These are phyloP conservation scores for Kalmanozyma brasiliensis DNA, from an alignment of 1,284 basidiomycete genomes.

Conservation along the genomic window DNA sequence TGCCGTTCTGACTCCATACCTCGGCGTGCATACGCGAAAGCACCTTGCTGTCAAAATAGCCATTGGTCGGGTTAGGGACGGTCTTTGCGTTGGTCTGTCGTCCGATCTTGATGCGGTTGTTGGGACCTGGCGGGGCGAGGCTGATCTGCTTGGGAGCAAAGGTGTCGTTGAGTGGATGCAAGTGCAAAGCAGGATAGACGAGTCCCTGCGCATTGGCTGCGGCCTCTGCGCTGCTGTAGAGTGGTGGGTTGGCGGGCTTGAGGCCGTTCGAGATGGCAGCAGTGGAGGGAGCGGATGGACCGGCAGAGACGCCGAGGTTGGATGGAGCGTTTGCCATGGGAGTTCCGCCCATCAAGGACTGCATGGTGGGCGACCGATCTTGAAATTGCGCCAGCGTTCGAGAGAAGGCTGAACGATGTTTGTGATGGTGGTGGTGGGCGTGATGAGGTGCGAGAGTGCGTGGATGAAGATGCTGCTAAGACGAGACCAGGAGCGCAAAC, in stretches of 20 bases:
- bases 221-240: constrained; percentile 34
- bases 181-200: constrained; percentile 68
- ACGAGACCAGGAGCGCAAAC: background rate
- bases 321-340: constrained; percentile 54
- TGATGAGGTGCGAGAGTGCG: background rate
- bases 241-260: constrained; percentile 18
- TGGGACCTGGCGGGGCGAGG: constrained; percentile 73
- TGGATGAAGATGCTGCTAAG: background rate
- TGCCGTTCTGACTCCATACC: constrained; percentile 88
- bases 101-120: constrained; percentile 85
- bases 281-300: constrained; percentile 12
- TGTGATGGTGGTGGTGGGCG: too few relatives aligned
- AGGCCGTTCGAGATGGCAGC: constrained; percentile 16
- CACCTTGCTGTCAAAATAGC: constrained; percentile 97
- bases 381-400: too few relatives aligned
- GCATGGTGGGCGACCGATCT: constrained; percentile 17
- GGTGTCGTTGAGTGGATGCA: constrained; percentile 95
- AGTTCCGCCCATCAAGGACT: constrained; percentile 46
- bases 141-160: constrained; percentile 96
- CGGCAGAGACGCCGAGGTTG: constrained; percentile 45
- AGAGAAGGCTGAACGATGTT: too few relatives aligned
- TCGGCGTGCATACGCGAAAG: constrained; percentile 95
- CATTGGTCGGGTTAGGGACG: constrained; percentile 91
- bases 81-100: constrained; percentile 97
- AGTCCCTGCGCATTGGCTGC: constrained; percentile 49